Base-by-base conservation (phyloP, 352 stramenopile genomes). In the Pythium pectinolyticum region DNA sequence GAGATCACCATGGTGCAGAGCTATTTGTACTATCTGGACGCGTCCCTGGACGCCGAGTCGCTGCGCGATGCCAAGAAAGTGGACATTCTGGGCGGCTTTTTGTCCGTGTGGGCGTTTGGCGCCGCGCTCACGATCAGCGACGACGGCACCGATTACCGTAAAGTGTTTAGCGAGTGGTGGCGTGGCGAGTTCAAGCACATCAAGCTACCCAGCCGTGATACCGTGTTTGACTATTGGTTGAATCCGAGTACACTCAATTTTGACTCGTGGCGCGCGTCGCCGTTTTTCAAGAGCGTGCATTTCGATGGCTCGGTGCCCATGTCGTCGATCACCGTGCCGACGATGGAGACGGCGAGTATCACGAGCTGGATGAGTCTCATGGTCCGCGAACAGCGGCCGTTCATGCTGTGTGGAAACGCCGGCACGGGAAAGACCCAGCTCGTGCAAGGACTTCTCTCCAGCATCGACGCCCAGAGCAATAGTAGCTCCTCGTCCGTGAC, bases 161-260 rank as follows among this genome's bases (percentile, higher is more conserved):
- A 91, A 32, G 51, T 97, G 34, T 98, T 98, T 67, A 97, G 86
- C 43, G 92, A 98, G 60, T 98, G 88, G 88, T 98, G 94, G 94
- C 77, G 89, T 30, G 65, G 69, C 20, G 87, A 98, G 55, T 98
- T 97, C 70, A 98, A 98, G 66, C 82, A 86, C 35, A 80, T 98
- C 61, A 98, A 98, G 70, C 88, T 98, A 37, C 95, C 95, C n/a
- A 84, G 78, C 28, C 86, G 86, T 41, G 86, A 98, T 54, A 97
- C 93, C 0, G 89, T 99, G 1, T 99, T 99, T 55, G 96, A 99
- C 72, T 99, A 98, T 69, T 99, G 89, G 82, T 77, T 98, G 24
- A 95, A 99, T 54, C 86, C 91, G 0, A 88, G 77, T 24, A 88
- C 85, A 3, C 74, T 96, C 45, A 67, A 69, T 6, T 98, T 98